These are phyloP conservation scores for Sporothrix phasma DNA, from an alignment of 2,329 filamentous ascomycete species.

Conservation along the genomic window DNA sequence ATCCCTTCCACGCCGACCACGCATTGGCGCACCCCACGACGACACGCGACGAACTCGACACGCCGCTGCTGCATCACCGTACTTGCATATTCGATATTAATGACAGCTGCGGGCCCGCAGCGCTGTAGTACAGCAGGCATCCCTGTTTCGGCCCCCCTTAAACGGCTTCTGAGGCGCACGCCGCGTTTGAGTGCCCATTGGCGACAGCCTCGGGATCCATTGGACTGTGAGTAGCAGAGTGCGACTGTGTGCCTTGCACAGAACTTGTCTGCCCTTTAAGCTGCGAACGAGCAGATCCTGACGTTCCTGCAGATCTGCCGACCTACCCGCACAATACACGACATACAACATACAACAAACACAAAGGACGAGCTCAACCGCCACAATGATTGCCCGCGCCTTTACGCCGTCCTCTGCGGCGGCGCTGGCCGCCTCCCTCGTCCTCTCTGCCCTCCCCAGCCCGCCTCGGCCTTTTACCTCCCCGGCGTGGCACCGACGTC, in stretches of 20 bases:
- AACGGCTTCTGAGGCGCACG: neutral
- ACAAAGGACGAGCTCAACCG: neutral
- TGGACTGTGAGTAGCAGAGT: neutral
- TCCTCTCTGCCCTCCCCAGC: slow-evolving; percentile 38
- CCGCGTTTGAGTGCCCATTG: neutral
- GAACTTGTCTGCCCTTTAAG: neutral
- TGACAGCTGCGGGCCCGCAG: neutral
- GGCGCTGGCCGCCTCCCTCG: slow-evolving; percentile 39
- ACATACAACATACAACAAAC: neutral
- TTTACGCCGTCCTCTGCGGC: slow-evolving; percentile 29
- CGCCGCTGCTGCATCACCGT: neutral
- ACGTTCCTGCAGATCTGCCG: neutral
- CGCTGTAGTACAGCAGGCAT: neutral
- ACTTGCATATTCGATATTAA: neutral
- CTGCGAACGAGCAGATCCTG: neutral
- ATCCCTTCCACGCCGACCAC: neutral
- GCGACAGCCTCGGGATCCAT: neutral
- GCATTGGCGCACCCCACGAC: neutral
- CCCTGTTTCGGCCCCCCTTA: neutral
- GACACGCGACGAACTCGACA: neutral
- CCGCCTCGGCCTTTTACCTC: slow-evolving; percentile 77
- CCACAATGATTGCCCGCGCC: neutral
- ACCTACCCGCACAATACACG: neutral
- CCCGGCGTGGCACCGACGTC: slow-evolving; percentile 91
- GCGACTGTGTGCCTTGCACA: no score